Evolutionary conservation across 768 basidiomycete species (phyloP).

Genomic region (Termitomyces sp.): DNA sequence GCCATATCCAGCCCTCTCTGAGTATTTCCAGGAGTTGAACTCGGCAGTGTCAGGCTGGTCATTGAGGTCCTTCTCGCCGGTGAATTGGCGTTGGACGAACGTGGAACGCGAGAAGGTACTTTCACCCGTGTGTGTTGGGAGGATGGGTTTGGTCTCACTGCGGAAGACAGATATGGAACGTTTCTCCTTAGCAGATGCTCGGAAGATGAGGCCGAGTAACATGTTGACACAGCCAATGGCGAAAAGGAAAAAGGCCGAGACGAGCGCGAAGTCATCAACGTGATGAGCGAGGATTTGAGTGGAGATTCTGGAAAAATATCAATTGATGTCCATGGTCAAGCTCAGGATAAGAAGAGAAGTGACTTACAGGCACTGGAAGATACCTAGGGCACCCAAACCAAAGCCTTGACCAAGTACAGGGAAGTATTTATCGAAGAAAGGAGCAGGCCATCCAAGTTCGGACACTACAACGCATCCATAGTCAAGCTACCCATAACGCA

Average conservation of each 20-base stretch:
- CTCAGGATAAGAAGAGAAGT: not conserved
- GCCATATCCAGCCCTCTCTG: slow-evolving; percentile 49
- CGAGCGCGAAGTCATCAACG: slow-evolving; percentile 80
- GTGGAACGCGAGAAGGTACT: slow-evolving; percentile 29
- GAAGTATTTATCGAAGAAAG: slow-evolving; percentile 83
- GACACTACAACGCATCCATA: slow-evolving; percentile 36
- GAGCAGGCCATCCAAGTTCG: slow-evolving; percentile 71
- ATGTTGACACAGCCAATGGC: slow-evolving; percentile 81
- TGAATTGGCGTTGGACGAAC: slow-evolving; percentile 26
- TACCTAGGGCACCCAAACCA: slow-evolving; percentile 82
- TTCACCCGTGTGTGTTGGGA: slow-evolving; percentile 41
- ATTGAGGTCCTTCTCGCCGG: slow-evolving; percentile 11
- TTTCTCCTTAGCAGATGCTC: slow-evolving; percentile 55
- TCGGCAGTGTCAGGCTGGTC: slow-evolving; percentile 19
- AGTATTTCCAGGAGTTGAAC: slow-evolving; percentile 23
- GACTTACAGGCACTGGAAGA: slow-evolving; percentile 78
- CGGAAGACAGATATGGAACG: slow-evolving; percentile 68
- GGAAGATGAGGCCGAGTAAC: slow-evolving; percentile 75
- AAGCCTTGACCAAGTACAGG: slow-evolving; percentile 85
- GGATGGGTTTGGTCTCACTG: slow-evolving; percentile 46
- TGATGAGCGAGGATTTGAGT: slow-evolving; percentile 71
- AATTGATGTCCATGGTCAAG: not conserved
- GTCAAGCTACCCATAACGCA: not conserved
- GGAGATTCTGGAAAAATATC: slow-evolving; percentile 39
- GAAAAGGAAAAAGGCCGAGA: slow-evolving; percentile 83